phyloP scores from a whole-genome alignment of 2,329 filamentous ascomycete species.

The Ploettnerulaceae sp. region DNA sequence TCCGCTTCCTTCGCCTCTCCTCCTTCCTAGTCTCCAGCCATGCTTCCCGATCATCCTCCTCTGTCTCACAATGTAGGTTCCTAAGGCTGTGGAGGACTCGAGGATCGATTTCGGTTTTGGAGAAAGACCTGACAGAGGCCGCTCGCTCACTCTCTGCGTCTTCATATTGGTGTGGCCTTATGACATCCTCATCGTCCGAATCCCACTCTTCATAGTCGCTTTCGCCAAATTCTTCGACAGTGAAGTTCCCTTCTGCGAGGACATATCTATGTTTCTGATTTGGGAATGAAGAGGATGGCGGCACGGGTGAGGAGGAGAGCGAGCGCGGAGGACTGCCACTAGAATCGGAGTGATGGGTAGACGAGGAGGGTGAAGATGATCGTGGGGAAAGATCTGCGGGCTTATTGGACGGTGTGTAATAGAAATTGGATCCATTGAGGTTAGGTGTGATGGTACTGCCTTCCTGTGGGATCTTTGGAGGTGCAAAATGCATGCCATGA shows the following conservation, averaged over 20 bases:
- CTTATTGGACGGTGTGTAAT: constrained; percentile 33
- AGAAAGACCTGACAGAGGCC: constrained; percentile 18
- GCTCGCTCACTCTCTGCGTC: constrained; percentile 31
- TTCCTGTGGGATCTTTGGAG: constrained; percentile 29
- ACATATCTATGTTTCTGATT: constrained; percentile 10
- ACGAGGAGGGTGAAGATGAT: constrained; percentile 35
- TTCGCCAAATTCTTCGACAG: constrained; percentile 30
- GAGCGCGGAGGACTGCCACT: constrained; percentile 29
- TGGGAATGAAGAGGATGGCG: constrained; percentile 14
- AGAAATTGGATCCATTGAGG: constrained; percentile 33
- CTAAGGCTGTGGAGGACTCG: constrained; percentile 19
- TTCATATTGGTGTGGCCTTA: constrained; percentile 33
- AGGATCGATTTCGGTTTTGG: constrained; percentile 23
- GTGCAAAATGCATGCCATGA: constrained; percentile 26
- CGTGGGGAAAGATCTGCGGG: constrained; percentile 39
- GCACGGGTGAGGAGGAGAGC: constrained; percentile 22
- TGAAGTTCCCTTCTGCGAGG: constrained; percentile 29
- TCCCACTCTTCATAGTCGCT: constrained; percentile 30
- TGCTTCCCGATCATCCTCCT: constrained; percentile 25
- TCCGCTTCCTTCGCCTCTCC: constrained; percentile 29
- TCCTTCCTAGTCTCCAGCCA: constrained; percentile 24
- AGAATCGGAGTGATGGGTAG: constrained; percentile 27
- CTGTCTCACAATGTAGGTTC: constrained; percentile 24
- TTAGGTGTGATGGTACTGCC: constrained; percentile 41
- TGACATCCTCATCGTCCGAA: constrained; percentile 27